Evolutionary conservation across 495 filamentous ascomycete species (phyloP), one percentile per base, ranked within the genome.

Genomic region (Podospora comata): DNA sequence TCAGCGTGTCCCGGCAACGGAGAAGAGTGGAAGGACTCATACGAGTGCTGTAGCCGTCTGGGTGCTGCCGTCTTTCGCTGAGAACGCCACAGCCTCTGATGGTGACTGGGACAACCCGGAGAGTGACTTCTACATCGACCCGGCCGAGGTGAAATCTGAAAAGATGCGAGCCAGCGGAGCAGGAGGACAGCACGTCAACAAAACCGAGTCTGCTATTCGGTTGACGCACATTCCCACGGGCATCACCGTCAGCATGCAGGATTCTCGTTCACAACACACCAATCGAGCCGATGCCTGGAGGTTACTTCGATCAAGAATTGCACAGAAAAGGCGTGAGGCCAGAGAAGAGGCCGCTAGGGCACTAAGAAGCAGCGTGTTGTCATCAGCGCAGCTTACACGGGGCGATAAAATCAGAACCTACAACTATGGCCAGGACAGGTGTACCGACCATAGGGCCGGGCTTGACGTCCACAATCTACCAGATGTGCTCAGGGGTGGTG

Each of bases 111-210:
- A 93, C 62, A 90, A 99, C 71, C 95, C 95, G 0, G 89, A 86
- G 54, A 94, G 89, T 76, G 92, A 96, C 75, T 96, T 94, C 80
- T 94, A 94, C 77, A 85, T 99, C 66, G 88, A 94, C 78, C 87
- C 92, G 11, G 85, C 88, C 69, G 94, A 98, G 68, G 96, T 99
- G 48, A 85, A 88, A 55, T 84, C 86, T 9, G 96, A 99, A 73
- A 90, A 91, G 71, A 97, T 98, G 94, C 87, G 93, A 32, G 92
- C 95, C 0, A 83, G 91, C 62, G 95, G 95, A 32, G 93, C 95
- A 2, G 95, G 95, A 19, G 95, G 95, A 5, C 95, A 99, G 80
- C 96, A 98, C 76, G 95, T 99, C 75, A 99, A 99, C 78, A 97
- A 91, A 70, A 99, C 95, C 2, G 96, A 98, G 78, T 97, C 93